Evolutionary conservation across 2,329 filamentous ascomycete genomes (phyloP).

Genomic region (Fusarium sp.): DNA sequence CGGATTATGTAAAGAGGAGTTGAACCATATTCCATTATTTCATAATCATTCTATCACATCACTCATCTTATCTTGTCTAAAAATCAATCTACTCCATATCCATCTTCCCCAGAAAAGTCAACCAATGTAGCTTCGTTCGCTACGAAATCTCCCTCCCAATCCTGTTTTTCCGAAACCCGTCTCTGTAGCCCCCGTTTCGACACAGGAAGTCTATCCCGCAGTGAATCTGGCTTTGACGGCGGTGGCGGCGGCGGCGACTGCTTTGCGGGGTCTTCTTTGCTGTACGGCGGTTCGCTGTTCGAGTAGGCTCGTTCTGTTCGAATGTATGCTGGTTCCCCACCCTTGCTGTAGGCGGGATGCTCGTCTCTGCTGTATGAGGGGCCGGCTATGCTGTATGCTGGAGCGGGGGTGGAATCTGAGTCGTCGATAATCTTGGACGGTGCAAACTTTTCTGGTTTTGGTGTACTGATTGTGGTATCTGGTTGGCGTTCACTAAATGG

Average conservation of each 20-base stretch:
- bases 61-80: slow-evolving; percentile 11
- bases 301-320: slow-evolving; percentile 9
- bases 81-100: slow-evolving; percentile 27
- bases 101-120: slow-evolving; percentile 33
- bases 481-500: slow-evolving; percentile 23
- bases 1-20: background rate
- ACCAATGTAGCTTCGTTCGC: slow-evolving; percentile 36
- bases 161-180: slow-evolving; percentile 19
- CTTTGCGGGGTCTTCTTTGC: slow-evolving; percentile 1
- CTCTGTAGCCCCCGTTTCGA: slow-evolving; percentile 30
- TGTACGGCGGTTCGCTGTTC: slow-evolving; percentile 1
- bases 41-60: slow-evolving; percentile 18
- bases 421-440: slow-evolving; percentile 30
- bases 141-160: slow-evolving; percentile 33
- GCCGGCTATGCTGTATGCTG: slow-evolving; percentile 17
- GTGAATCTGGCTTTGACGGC: slow-evolving; percentile 7
- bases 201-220: slow-evolving; percentile 14
- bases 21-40: slow-evolving; percentile 16
- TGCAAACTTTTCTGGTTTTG: slow-evolving; percentile 23
- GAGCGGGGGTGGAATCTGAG: slow-evolving; percentile 7
- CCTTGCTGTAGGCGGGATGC: slow-evolving; percentile 10
- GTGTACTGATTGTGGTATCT: slow-evolving; percentile 20
- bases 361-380: slow-evolving; percentile 14
- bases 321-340: slow-evolving; percentile 1
- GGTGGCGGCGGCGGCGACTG: background rate